Evolutionary conservation across 306 rosid species (phyloP), one percentile per base, ranked within the genome.

Genomic region (Senna siamea): DNA sequence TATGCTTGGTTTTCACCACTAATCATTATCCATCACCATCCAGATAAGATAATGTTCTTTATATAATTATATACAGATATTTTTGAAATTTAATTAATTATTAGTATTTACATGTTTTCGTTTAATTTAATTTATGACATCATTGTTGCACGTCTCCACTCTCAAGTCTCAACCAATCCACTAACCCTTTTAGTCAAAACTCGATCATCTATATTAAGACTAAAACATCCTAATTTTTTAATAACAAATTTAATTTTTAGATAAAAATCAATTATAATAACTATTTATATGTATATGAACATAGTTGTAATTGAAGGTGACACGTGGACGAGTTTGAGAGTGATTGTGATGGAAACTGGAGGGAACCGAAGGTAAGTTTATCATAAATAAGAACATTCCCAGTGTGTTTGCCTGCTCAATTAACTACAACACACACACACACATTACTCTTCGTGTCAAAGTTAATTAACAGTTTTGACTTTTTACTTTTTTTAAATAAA

Each of bases 1-100:
- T 79, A 9, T 67, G 70, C 86, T 81, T 87, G 69, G 85, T 79
- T 90, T 90, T 90, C 87, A 84, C 85, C 91, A 40, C 85, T 79
- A 84, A 88, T 84, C 88, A 82, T 88, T 46, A 37, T 28, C 74
- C 50, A 9, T 43, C 0, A 19, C 68, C 26, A 37, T 60, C 17
- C 77, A 30, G 6, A 35, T 0, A 35, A 63, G 46, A 40, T 69
- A 10, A 66, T 53, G 12, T 19, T 19, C 0, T 19, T 78, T 43
- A 8, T 18, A 22, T 10, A 14, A 17, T 19, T 60, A 28, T 57
- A 5, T 26, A 5, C 5, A 2, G 9, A 4, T 20, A 4, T 57
- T 13, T 12, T 38, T 38, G 9, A 38, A 38, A 4, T 38, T 38
- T 38, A n/a, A 38, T 38, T 38, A 1, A 7, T 38, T 38, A 1